phyloP scores from a whole-genome alignment of 2,329 filamentous ascomycete genomes.

The Monilinia polystroma region DNA sequence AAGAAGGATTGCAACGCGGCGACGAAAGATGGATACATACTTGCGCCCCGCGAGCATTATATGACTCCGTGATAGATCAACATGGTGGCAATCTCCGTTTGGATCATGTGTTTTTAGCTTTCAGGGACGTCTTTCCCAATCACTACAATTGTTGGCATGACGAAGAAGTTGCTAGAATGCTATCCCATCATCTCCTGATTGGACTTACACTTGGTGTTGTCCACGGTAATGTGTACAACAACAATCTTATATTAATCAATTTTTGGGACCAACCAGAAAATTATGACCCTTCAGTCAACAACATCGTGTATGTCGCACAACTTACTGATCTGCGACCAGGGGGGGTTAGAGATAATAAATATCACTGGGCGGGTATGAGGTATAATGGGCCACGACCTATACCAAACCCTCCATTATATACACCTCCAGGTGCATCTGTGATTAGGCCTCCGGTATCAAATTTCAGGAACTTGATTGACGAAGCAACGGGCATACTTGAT shows the following conservation, averaged over 20 bases:
- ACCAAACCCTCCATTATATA: neutral
- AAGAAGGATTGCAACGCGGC: neutral
- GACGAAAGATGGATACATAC: neutral
- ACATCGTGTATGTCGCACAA: neutral
- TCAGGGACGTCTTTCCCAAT: neutral
- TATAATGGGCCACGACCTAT: neutral
- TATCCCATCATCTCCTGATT: neutral
- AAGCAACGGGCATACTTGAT: neutral
- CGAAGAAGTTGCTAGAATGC: neutral
- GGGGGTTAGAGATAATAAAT: neutral
- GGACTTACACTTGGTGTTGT: neutral
- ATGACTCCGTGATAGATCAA: neutral
- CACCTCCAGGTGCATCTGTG: neutral
- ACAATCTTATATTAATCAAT: neutral
- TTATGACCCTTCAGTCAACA: neutral
- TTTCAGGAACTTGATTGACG: neutral
- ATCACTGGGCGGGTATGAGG: slow-evolving; percentile 4
- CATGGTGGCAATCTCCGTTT: neutral
- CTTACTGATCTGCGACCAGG: neutral
- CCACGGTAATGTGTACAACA: neutral
- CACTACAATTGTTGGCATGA: neutral
- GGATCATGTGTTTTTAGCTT: neutral
- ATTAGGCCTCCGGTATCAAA: neutral
- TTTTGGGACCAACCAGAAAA: neutral
- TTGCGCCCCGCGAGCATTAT: slow-evolving; percentile 3